Evolutionary conservation across 352 stramenopile genomes (phyloP).

Genomic region (Vaucheria bursata): DNA sequence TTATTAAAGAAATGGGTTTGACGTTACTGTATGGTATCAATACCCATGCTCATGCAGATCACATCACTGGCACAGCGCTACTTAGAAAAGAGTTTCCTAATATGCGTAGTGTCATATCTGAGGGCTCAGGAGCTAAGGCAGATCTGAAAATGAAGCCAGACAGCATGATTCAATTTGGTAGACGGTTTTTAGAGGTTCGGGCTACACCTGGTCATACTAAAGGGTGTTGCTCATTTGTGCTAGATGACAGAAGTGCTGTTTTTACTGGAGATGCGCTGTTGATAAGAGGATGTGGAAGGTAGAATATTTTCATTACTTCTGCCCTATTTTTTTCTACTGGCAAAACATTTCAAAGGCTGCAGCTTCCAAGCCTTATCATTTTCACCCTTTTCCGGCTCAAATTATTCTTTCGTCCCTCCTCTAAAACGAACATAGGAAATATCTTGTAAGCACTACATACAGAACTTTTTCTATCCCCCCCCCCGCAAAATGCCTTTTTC

Average conservation of each 20-base stretch:
- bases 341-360: too few relatives aligned
- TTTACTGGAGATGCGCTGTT: conserved; percentile 57
- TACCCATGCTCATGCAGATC: conserved; percentile 57
- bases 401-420: too few relatives aligned
- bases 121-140: conserved; percentile 40
- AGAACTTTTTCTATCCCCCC: too few relatives aligned
- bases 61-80: conserved; percentile 52
- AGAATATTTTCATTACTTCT: too few relatives aligned
- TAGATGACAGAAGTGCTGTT: conserved; percentile 52
- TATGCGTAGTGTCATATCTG: conserved; percentile 46
- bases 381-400: too few relatives aligned
- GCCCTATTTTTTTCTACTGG: too few relatives aligned
- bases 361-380: too few relatives aligned
- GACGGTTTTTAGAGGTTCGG: conserved; percentile 25
- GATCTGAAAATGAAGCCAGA: conserved; percentile 50
- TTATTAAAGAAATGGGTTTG: conserved; percentile 51
- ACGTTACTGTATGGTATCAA: conserved; percentile 53
- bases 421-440: too few relatives aligned
- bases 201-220: conserved; percentile 54
- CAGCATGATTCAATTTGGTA: conserved; percentile 50
- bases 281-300: conserved; percentile 52
- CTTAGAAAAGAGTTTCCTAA: conserved; percentile 47
- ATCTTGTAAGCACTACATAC: too few relatives aligned
- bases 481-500: too few relatives aligned
- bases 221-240: conserved; percentile 52